phyloP scores from a whole-genome alignment of 805 yeast species.

The Yarrowia osloensis region DNA sequence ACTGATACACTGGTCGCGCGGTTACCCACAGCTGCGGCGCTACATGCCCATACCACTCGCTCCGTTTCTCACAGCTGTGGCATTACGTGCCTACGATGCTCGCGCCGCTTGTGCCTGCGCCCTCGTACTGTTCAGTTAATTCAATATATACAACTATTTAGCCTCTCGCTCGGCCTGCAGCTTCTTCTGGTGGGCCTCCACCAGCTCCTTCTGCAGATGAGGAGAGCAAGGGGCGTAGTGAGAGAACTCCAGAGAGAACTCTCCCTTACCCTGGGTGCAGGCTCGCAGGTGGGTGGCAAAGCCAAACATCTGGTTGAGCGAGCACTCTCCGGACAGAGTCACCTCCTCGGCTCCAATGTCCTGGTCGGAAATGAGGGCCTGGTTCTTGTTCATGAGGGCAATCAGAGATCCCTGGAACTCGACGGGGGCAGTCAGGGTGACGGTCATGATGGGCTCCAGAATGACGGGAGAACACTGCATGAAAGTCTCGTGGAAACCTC shows the following conservation, averaged over 20 bases:
- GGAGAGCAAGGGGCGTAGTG: conserved; percentile 89
- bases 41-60: not conserved
- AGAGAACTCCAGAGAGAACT: conserved; percentile 91
- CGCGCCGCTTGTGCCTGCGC: not conserved
- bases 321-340: conserved; percentile 89
- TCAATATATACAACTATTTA: conserved; percentile 20
- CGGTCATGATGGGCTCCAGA: conserved; percentile 95
- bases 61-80: not conserved
- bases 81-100: not conserved
- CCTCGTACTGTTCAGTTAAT: no score
- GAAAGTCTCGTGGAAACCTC: conserved; percentile 92
- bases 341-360: conserved; percentile 94
- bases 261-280: conserved; percentile 98
- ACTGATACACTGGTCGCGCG: not conserved
- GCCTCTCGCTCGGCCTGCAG: conserved; percentile 40
- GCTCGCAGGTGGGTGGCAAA: conserved; percentile 95
- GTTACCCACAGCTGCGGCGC: not conserved
- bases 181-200: conserved; percentile 76
- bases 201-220: conserved; percentile 85
- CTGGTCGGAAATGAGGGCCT: conserved; percentile 91
- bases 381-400: conserved; percentile 86
- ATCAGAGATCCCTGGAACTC: conserved; percentile 95
- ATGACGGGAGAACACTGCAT: conserved; percentile 80
- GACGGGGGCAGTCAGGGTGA: conserved; percentile 88
- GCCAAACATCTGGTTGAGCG: conserved; percentile 95